Conservation (phyloP, 2,329 filamentous ascomycete species). For the Metarhizium anisopliae region DNA sequence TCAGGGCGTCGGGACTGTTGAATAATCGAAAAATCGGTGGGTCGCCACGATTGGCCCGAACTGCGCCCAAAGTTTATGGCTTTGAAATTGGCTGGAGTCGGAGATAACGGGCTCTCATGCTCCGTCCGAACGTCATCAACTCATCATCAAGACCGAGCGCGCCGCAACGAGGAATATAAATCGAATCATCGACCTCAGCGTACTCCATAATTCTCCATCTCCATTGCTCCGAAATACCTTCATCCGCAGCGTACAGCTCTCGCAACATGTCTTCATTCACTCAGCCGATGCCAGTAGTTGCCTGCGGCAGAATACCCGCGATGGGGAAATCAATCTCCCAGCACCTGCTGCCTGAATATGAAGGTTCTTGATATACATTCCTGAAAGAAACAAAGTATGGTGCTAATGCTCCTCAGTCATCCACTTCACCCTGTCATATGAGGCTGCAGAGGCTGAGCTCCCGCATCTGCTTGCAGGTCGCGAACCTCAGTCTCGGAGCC, state of each 20-base stretch:
- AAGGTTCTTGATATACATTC: neutral
- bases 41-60: neutral
- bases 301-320: neutral
- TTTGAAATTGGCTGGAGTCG: neutral
- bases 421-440: neutral
- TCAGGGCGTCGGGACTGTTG: neutral
- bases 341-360: neutral
- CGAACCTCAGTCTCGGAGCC: neutral
- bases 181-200: neutral
- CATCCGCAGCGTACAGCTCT: neutral
- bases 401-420: neutral
- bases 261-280: neutral
- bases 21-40: neutral
- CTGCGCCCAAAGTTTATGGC: neutral
- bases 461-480: neutral
- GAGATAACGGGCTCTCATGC: neutral
- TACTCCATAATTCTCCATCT: neutral
- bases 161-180: neutral
- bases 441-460: neutral
- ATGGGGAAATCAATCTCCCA: neutral
- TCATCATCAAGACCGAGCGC: neutral
- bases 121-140: neutral
- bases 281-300: neutral
- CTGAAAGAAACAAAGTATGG: neutral
- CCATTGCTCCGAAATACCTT: neutral